Percentiles rank a stretch among this genome's conserved stretches.
Evolutionary conservation across 2,329 filamentous ascomycete genomes (phyloP).

Genomic region (Verticillium nonalfalfae): DNA sequence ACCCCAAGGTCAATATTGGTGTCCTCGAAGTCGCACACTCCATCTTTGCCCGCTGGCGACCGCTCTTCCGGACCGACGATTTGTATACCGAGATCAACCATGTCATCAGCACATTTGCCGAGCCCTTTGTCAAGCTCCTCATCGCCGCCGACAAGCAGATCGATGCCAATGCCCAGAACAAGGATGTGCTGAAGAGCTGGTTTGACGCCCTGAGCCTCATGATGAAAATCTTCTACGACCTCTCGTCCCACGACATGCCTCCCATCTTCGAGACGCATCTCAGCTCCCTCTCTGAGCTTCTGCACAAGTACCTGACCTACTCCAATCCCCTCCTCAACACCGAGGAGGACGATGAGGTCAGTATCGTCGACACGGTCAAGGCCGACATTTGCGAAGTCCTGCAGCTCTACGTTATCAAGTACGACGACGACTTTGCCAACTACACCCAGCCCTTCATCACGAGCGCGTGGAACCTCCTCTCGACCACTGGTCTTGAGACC

Average conservation of each 20-base stretch:
- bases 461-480: conserved; percentile 86
- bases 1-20: conserved; percentile 82
- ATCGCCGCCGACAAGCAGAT: conserved; percentile 67
- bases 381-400: conserved; percentile 89
- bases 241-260: conserved; percentile 95
- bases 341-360: conserved; percentile 84
- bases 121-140: conserved; percentile 76
- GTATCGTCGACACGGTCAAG: conserved; percentile 78
- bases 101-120: conserved; percentile 78
- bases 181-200: conserved; percentile 65
- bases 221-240: conserved; percentile 88
- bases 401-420: conserved; percentile 89
- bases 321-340: conserved; percentile 77
- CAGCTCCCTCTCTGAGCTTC: conserved; percentile 63
- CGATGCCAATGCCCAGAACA: conserved; percentile 68
- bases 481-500: conserved; percentile 76
- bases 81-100: conserved; percentile 96
- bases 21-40: conserved; percentile 97
- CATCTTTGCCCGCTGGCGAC: conserved; percentile 94
- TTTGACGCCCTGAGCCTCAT: conserved; percentile 84
- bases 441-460: conserved; percentile 80
- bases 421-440: conserved; percentile 83
- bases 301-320: conserved; percentile 92
- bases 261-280: conserved; percentile 92
- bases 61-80: conserved; percentile 86